These are phyloP conservation scores for Pyrenophora teres DNA, from an alignment of 2,329 filamentous ascomycete genomes.

Conservation along the genomic window DNA sequence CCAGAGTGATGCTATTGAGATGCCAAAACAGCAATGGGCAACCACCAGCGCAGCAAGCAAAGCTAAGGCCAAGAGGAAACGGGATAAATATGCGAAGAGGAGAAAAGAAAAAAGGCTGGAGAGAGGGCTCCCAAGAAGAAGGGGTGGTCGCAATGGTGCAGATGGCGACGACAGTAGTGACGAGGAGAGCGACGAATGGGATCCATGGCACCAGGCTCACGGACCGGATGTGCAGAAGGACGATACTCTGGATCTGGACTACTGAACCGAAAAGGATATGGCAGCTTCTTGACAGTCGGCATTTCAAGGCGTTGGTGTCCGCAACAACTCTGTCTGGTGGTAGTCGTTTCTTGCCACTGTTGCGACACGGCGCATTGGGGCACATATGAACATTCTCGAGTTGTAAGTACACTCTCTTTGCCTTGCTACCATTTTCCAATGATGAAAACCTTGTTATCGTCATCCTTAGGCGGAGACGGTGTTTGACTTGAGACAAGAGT, in stretches of 20 bases:
- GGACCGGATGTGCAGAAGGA: slow-evolving; percentile 51
- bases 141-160: slow-evolving; percentile 12
- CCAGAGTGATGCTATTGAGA: slow-evolving; percentile 19
- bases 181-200: slow-evolving; percentile 49
- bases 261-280: slow-evolving; percentile 37
- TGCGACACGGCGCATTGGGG: not conserved
- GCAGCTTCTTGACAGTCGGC: no score
- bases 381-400: not conserved
- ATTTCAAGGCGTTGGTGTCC: not conserved
- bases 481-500: slow-evolving; percentile 29
- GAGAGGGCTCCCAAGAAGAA: slow-evolving; percentile 15
- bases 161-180: slow-evolving; percentile 29
- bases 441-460: slow-evolving; percentile 90
- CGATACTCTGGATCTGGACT: slow-evolving; percentile 53
- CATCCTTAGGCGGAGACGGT: slow-evolving; percentile 86
- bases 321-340: not conserved
- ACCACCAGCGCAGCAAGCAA: slow-evolving; percentile 32
- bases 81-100: slow-evolving; percentile 32
- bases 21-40: slow-evolving; percentile 35
- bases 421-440: slow-evolving; percentile 50
- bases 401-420: slow-evolving; percentile 15
- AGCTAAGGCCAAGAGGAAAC: slow-evolving; percentile 30
- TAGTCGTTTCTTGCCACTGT: not conserved
- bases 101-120: slow-evolving; percentile 28
- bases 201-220: slow-evolving; percentile 51